Conservation (phyloP, 2,329 filamentous ascomycete species). For the Aspergillus sp. region DNA sequence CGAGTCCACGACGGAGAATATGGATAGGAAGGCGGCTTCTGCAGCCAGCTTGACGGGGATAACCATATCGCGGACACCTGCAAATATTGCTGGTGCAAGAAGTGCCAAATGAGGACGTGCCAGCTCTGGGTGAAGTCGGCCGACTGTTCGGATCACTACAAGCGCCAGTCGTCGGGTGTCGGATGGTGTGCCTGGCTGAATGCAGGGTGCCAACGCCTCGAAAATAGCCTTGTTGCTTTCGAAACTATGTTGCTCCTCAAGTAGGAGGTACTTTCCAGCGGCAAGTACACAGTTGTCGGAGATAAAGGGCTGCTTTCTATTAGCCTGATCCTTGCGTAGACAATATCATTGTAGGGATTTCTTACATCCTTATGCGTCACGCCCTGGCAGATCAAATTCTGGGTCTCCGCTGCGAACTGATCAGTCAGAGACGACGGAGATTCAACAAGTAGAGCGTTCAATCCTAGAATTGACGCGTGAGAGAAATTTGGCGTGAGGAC, state of each 20-base stretch:
- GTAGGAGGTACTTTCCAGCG: constrained; percentile 84
- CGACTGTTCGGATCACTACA: constrained; percentile 83
- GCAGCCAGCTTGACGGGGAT: constrained; percentile 95
- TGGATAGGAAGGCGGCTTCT: constrained; percentile 86
- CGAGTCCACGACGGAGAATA: constrained; percentile 87
- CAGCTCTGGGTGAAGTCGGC: constrained; percentile 74
- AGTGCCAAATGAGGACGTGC: constrained; percentile 77
- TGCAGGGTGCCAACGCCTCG: constrained; percentile 70
- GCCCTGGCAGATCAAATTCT: constrained; percentile 75
- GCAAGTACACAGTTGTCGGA: constrained; percentile 86
- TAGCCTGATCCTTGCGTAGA: constrained; percentile 9
- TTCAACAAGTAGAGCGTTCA: constrained; percentile 87
- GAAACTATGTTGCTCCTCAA: constrained; percentile 61
- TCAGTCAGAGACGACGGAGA: constrained; percentile 69
- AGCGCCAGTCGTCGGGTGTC: constrained; percentile 85
- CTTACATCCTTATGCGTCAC: constrained; percentile 74
- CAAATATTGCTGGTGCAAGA: constrained; percentile 82
- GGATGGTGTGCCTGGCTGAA: constrained; percentile 73
- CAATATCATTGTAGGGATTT: constrained; percentile 20
- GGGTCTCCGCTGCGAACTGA: constrained; percentile 70
- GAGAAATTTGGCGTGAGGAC: constrained; percentile 76
- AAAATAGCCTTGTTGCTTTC: constrained; percentile 79
- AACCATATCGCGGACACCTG: constrained; percentile 82
- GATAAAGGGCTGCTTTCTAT: constrained; percentile 65
- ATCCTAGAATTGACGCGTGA: constrained; percentile 75